phyloP scores from a whole-genome alignment of 2,329 filamentous ascomycete species.

The Calonectria pseudoreteaudii region DNA sequence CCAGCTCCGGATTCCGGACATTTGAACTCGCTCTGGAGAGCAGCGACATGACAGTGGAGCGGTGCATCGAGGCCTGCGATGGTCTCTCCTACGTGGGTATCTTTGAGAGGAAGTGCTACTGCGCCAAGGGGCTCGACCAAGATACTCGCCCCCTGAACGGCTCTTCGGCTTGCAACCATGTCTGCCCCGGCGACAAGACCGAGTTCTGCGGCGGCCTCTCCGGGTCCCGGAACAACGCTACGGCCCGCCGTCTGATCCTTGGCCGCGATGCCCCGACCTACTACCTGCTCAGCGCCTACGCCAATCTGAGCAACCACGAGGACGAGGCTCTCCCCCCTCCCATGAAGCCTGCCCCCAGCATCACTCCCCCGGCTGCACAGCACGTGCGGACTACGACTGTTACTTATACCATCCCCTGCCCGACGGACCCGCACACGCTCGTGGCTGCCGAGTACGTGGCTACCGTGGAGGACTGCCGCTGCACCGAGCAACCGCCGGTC shows the following conservation, averaged over 20 bases:
- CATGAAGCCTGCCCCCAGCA: slow-evolving; percentile 34
- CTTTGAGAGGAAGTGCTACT: slow-evolving; percentile 58
- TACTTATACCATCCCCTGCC: slow-evolving; percentile 41
- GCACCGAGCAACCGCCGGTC: slow-evolving; percentile 25
- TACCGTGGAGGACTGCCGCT: slow-evolving; percentile 43
- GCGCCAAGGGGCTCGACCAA: slow-evolving; percentile 54
- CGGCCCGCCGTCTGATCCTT: slow-evolving; percentile 24
- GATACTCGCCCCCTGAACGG: slow-evolving; percentile 50
- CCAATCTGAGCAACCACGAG: slow-evolving; percentile 45
- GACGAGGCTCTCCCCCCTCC: slow-evolving; percentile 49
- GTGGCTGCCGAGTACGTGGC: slow-evolving; percentile 48
- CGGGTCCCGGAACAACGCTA: slow-evolving; percentile 13
- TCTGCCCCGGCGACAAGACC: slow-evolving; percentile 55
- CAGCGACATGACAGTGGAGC: slow-evolving; percentile 53
- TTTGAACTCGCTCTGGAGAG: slow-evolving; percentile 48
- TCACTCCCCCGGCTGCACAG: not conserved
- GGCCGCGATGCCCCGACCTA: slow-evolving; percentile 45
- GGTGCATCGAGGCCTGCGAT: slow-evolving; percentile 53
- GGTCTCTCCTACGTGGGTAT: slow-evolving; percentile 54
- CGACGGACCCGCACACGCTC: slow-evolving; percentile 49
- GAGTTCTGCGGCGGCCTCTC: slow-evolving; percentile 57
- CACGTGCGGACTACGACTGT: slow-evolving; percentile 34
- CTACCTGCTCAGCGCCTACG: slow-evolving; percentile 59
- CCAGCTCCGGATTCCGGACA: slow-evolving; percentile 48
- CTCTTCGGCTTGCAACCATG: slow-evolving; percentile 46